Evolutionary conservation across 352 stramenopile genomes (phyloP).

Genomic region (Paralagenidium karlingii): DNA sequence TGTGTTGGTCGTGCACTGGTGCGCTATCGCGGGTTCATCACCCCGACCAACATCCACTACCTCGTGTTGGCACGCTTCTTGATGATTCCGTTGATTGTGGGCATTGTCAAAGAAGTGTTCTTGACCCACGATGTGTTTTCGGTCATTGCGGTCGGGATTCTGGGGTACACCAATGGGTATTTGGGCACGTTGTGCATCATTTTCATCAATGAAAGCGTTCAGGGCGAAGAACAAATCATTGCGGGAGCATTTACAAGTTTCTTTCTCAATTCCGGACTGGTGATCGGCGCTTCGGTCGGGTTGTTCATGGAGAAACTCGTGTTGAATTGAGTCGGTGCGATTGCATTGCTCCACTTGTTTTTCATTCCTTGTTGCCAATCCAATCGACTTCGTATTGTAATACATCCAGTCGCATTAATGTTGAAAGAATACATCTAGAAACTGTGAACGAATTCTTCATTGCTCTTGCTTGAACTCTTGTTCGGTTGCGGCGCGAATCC

Average conservation of each 20-base stretch:
- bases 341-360: no score
- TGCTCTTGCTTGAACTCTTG: no score
- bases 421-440: no score
- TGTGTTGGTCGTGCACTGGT: constrained; percentile 61
- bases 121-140: constrained; percentile 66
- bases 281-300: constrained; percentile 54
- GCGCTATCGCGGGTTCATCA: constrained; percentile 46
- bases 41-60: constrained; percentile 48
- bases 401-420: no score
- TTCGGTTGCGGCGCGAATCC: no score
- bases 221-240: constrained; percentile 50
- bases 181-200: constrained; percentile 68
- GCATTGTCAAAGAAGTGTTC: constrained; percentile 51
- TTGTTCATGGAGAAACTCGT: constrained; percentile 52
- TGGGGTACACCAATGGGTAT: constrained; percentile 76
- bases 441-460: no score
- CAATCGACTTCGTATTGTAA: no score
- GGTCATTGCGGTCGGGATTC: constrained; percentile 41
- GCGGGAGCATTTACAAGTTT: constrained; percentile 76
- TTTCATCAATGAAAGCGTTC: constrained; percentile 70
- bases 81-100: constrained; percentile 55
- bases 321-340: constrained; percentile 14
- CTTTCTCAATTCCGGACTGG: constrained; percentile 73
- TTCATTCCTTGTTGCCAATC: no score
- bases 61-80: constrained; percentile 36